Evolutionary conservation across 768 basidiomycete species (phyloP).

Genomic region (Calocybe cyanea): DNA sequence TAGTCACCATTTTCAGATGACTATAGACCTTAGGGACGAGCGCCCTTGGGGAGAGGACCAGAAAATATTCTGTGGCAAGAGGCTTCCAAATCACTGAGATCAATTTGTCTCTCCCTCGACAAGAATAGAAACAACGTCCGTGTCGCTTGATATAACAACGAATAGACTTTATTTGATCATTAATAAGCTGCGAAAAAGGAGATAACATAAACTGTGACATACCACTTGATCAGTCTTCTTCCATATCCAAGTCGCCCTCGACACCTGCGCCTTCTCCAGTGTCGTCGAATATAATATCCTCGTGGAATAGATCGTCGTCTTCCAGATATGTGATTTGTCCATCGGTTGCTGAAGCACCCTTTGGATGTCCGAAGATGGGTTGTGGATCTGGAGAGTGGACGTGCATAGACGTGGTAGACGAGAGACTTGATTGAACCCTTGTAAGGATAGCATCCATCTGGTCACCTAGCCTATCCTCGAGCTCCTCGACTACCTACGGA

Average conservation of each 20-base stretch:
- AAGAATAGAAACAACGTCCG: no score
- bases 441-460: slow-evolving; percentile 64
- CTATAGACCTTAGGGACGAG: no score
- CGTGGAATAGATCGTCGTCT: slow-evolving; percentile 31
- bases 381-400: slow-evolving; percentile 3
- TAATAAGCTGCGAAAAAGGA: no score
- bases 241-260: slow-evolving; percentile 70
- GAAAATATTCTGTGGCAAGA: no score
- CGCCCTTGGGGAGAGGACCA: no score
- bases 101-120: no score
- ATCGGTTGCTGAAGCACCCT: background rate
- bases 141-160: no score
- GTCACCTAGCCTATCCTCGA: slow-evolving; percentile 77
- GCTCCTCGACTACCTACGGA: slow-evolving; percentile 82
- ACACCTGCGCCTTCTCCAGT: slow-evolving; percentile 61
- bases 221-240: slow-evolving; percentile 42
- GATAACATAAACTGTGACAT: background rate
- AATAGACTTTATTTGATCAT: no score
- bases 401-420: slow-evolving; percentile 26
- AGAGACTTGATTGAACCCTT: slow-evolving; percentile 38
- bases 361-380: background rate
- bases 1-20: no score
- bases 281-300: slow-evolving; percentile 62
- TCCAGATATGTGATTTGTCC: slow-evolving; percentile 6
- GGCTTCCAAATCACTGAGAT: no score